Base-by-base conservation (phyloP, 2,329 filamentous ascomycete genomes). In the Biscogniauxia marginata region DNA sequence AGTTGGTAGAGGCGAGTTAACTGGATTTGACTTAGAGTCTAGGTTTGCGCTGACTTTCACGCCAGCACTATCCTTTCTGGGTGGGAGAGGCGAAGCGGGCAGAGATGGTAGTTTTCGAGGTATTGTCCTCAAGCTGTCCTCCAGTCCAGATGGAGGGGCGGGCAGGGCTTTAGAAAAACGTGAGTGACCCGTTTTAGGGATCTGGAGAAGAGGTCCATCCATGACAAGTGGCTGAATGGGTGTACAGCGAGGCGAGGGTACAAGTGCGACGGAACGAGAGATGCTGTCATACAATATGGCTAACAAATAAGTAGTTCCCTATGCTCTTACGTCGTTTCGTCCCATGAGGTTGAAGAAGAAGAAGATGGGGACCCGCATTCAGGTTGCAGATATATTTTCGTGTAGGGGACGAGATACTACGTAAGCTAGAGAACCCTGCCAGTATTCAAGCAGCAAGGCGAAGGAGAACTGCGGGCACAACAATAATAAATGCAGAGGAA, bases 81-180 rank as follows among this genome's bases (percentile, higher is more conserved):
- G 67, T 16, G 69, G 68, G 45, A 67, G 64, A 46, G 67, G 67
- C 24, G 68, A 61, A 46, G 63, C 57, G 49, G 64, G 61, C 23
- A 62, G 55, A 53, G 58, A 46, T 49, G 67, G 64, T 24, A 68
- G 60, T 22, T 62, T 54, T 60, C 65, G 66, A 56, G 61, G 53
- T 58, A 60, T 52, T n/a, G 59, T 58, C 51, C 47, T 48, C 43
- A 58, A 52, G 49, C 54, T 56, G 24, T 64, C 56, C 43, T 64
- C 59, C 39, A 65, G 47, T 20, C 48, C 63, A 52, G 75, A 70
- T 52, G 82, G 80, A 65, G 79, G 78, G 54, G 75, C 73, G 30
- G 82, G 82, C 61, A 85, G 73, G 30, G 80, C 81, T 72, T 85
- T 85, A 67, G 82, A 84, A 71, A 82, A 83, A 68, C 81, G 80